Evolutionary conservation across 345 rosid species (phyloP).

Genomic region (Acer campestre): DNA sequence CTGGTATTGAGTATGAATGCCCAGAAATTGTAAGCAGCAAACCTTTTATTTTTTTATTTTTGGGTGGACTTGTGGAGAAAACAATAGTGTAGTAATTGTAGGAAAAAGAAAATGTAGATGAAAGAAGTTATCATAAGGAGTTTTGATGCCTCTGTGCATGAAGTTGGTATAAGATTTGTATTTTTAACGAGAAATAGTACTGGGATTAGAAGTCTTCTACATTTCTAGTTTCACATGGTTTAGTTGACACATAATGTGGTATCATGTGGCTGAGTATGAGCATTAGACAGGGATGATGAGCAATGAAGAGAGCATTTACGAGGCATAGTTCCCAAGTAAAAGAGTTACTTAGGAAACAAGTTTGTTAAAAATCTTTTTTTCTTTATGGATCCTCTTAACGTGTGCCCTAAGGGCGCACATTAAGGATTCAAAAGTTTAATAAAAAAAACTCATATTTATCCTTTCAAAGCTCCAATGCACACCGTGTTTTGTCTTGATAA

Average conservation of each 20-base stretch:
- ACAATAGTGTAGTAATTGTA: not conserved
- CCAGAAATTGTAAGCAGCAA: conserved; percentile 82
- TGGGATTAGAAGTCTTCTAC: not conserved
- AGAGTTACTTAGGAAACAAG: too few relatives aligned
- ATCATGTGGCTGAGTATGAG: not conserved
- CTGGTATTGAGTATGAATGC: conserved; percentile 85
- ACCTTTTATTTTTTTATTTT: not conserved
- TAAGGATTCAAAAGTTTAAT: too few relatives aligned
- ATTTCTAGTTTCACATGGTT: not conserved
- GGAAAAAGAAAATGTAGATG: not conserved
- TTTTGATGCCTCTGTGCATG: not conserved
- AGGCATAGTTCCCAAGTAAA: too few relatives aligned
- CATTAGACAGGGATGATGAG: not conserved
- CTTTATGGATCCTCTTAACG: too few relatives aligned
- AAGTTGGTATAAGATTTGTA: not conserved
- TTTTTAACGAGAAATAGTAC: not conserved
- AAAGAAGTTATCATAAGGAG: not conserved
- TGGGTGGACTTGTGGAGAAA: not conserved
- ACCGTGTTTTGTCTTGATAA: too few relatives aligned
- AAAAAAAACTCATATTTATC: too few relatives aligned
- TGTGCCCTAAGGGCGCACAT: too few relatives aligned
- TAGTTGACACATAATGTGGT: not conserved
- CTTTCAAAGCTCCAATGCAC: too few relatives aligned
- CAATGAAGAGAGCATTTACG: too few relatives aligned
- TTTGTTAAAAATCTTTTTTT: too few relatives aligned